Evolutionary conservation across 768 basidiomycete genomes (phyloP).

Genomic region (Lentinula guzmanii): DNA sequence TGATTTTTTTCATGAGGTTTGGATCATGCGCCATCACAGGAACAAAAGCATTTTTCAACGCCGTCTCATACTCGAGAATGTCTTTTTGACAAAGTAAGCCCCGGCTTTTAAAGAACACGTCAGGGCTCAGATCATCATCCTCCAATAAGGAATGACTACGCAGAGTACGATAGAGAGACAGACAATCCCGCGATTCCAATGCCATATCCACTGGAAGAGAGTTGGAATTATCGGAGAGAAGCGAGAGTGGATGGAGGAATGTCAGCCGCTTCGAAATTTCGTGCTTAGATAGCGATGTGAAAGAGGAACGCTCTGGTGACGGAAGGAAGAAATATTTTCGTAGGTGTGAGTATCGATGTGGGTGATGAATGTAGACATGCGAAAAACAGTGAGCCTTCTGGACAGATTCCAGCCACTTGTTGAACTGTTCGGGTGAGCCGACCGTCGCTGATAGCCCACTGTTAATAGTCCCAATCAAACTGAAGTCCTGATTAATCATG

Average conservation of each 20-base stretch:
- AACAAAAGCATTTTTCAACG: constrained; percentile 38
- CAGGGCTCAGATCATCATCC: constrained; percentile 32
- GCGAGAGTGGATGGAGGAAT: constrained; percentile 60
- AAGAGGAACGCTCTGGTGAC: constrained; percentile 17
- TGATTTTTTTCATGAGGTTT: neutral
- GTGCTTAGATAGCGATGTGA: constrained; percentile 31
- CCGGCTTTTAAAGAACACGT: constrained; percentile 33
- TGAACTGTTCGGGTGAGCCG: constrained; percentile 60
- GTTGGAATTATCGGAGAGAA: constrained; percentile 47
- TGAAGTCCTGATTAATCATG: neutral
- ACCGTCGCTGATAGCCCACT: constrained; percentile 72
- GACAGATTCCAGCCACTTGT: constrained; percentile 56
- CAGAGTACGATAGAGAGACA: constrained; percentile 46
- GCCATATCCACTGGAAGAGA: constrained; percentile 57
- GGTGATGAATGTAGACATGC: constrained; percentile 56
- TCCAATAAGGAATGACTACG: constrained; percentile 12
- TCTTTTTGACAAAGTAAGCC: constrained; percentile 52
- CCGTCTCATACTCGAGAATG: constrained; percentile 50
- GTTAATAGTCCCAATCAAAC: neutral
- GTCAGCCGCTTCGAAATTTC: constrained; percentile 32
- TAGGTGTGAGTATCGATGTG: constrained; percentile 68
- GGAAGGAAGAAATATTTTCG: constrained; percentile 58
- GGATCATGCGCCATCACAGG: constrained; percentile 17
- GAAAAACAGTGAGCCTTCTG: constrained; percentile 53
- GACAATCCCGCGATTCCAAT: constrained; percentile 53